phyloP scores from a whole-genome alignment of 1,139 yeast species.

The Pichia norvegensis region DNA sequence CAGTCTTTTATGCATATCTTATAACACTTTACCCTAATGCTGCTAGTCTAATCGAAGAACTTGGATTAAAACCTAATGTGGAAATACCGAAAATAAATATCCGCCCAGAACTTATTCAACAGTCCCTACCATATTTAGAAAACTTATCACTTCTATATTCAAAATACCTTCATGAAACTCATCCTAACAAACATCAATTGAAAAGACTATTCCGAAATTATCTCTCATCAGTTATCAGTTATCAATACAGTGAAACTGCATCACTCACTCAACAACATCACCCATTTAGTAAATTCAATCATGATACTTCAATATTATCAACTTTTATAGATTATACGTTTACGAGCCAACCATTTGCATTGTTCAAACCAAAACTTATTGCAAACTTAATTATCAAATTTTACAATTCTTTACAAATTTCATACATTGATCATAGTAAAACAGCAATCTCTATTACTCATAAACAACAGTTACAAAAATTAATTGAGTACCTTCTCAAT shows the following conservation, averaged over 20 bases:
- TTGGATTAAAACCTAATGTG: conserved; percentile 4
- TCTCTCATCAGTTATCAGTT: neutral
- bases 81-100: conserved; percentile 9
- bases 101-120: conserved; percentile 4
- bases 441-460: neutral
- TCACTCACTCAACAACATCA: conserved; percentile 6
- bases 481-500: conserved; percentile 2
- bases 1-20: conserved; percentile 8
- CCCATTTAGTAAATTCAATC: conserved; percentile 17
- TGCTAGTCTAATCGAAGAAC: conserved; percentile 1
- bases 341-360: neutral
- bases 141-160: conserved; percentile 9
- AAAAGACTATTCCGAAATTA: conserved; percentile 7
- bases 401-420: conserved; percentile 1
- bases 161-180: conserved; percentile 6
- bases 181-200: conserved; percentile 1
- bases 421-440: conserved; percentile 3
- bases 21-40: conserved; percentile 11
- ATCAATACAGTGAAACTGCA: conserved; percentile 1
- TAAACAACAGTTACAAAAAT: conserved; percentile 1
- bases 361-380: conserved; percentile 6
- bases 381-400: conserved; percentile 6
- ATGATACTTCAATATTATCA: conserved; percentile 17
- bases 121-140: conserved; percentile 6
- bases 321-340: conserved; percentile 14